Evolutionary conservation across 1,139 yeast genomes (phyloP), one percentile per base, ranked within the genome.

Genomic region (Lodderomyces parapsilosis): DNA sequence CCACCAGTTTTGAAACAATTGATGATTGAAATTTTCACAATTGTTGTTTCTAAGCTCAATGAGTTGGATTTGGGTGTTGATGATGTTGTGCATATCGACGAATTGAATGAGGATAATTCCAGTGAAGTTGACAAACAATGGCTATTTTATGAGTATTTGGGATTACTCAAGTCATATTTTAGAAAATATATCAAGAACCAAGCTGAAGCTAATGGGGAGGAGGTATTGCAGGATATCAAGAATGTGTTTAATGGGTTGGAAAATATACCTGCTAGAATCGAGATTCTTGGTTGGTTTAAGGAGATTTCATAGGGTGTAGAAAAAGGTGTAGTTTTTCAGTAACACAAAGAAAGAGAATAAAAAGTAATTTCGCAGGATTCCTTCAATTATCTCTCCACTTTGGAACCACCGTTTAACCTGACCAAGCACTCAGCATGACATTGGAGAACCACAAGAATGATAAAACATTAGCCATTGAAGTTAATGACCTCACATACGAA

Each of bases 401-500:
- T n/a, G n/a, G n/a, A 20, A 20, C 23, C 23, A 20, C 23, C 5
- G 23, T 20, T 20, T 8, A 20, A 20, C 23, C 23, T 20, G 5
- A 20, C 23, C 5, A 8, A 20, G 23, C 23, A 6, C 8, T 20
- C n/a, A 15, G n/a, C 4, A 30, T 30, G 33, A 30, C 33, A 17
- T 30, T 43, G 32, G 38, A 35, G n/a, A 24, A 40, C 27, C 36
- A 40, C 18, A 13, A 23, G 30, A 37, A 37, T n/a, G 59, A 53
- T 34, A 40, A 40, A 14, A 47, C 65, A 4, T 49, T 62, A 22
- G 88, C 93, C 42, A 80, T 90, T 22, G 83, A 79, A 52, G 84
- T 94, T 1, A 67, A 70, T 11, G 65, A 80, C 42, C 71, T 93
- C 41, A 79, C 84, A 2, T 93, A 90, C 62, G 80, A 76, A 39